Percentiles rank a stretch among this genome's conserved stretches.
phyloP scores from a whole-genome alignment of 495 filamentous ascomycete genomes.

The Pyrenula massariospora region DNA sequence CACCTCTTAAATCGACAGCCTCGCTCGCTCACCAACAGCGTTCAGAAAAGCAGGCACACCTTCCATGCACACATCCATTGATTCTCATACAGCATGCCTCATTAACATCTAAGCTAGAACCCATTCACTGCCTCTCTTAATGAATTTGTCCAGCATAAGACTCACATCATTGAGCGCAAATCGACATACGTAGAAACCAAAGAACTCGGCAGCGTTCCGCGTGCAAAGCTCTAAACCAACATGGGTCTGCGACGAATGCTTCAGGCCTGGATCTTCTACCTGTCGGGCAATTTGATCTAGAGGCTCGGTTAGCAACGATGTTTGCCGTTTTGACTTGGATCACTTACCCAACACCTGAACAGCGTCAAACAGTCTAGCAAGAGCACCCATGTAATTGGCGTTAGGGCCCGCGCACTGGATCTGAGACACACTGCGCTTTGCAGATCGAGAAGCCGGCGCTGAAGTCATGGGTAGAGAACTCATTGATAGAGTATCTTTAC shows the following conservation, averaged over 20 bases:
- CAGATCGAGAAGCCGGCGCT: constrained; percentile 41
- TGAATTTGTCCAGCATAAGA: constrained; percentile 87
- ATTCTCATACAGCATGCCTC: background rate
- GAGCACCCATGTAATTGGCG: constrained; percentile 76
- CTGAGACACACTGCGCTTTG: constrained; percentile 56
- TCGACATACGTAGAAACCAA: constrained; percentile 90
- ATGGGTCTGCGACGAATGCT: constrained; percentile 72
- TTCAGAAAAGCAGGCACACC: background rate
- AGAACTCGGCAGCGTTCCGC: constrained; percentile 92
- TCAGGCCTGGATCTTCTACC: constrained; percentile 84
- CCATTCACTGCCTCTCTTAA: constrained; percentile 95
- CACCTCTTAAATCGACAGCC: too few species aligned
- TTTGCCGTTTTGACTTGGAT: constrained; percentile 1
- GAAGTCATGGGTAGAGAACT: constrained; percentile 74
- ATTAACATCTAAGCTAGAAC: constrained; percentile 44
- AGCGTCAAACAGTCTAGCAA: constrained; percentile 88
- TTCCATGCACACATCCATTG: background rate
- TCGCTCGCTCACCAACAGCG: too few species aligned
- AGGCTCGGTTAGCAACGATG: constrained; percentile 5
- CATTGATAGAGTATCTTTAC: constrained; percentile 51
- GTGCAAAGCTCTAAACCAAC: constrained; percentile 89
- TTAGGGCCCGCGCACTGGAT: constrained; percentile 73
- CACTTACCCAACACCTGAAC: constrained; percentile 83
- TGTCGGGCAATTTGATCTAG: constrained; percentile 92
- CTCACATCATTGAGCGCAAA: constrained; percentile 80